Evolutionary conservation across 495 filamentous ascomycete species (phyloP).

Genomic region (Immersiella caudata): DNA sequence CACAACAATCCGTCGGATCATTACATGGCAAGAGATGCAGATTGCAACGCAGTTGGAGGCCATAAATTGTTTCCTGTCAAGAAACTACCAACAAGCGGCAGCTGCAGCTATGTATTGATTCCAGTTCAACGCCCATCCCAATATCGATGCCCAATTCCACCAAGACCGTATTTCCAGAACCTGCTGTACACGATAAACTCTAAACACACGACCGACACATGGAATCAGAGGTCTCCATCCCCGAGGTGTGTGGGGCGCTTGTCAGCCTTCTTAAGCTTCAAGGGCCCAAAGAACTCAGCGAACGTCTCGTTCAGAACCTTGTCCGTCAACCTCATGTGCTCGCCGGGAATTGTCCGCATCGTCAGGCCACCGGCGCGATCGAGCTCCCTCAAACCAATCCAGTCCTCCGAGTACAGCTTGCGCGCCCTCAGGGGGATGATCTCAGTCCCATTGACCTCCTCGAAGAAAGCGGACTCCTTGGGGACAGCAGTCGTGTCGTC

Average conservation of each 20-base stretch:
- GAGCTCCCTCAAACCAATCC: conserved; percentile 82
- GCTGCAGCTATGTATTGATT: not conserved
- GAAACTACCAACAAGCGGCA: not conserved
- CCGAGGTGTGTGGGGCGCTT: conserved; percentile 21
- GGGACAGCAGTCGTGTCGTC: conserved; percentile 86
- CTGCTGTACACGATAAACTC: not conserved
- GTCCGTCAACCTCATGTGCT: conserved; percentile 82
- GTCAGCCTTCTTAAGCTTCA: conserved; percentile 36
- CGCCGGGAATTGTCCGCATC: conserved; percentile 69
- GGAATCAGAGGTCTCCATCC: conserved; percentile 34
- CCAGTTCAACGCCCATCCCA: not conserved
- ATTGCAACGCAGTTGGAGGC: not conserved
- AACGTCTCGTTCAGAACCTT: conserved; percentile 68
- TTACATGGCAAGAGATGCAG: not conserved
- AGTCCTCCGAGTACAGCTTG: conserved; percentile 84
- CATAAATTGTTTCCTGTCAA: not conserved
- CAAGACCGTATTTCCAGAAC: not conserved
- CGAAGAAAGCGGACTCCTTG: conserved; percentile 90
- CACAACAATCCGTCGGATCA: not conserved
- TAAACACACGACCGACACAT: not conserved
- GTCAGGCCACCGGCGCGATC: conserved; percentile 78
- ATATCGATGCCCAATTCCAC: conserved; percentile 14
- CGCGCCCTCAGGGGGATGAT: conserved; percentile 71
- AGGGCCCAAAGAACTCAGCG: conserved; percentile 68
- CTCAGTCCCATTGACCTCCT: conserved; percentile 75